Base-by-base conservation (phyloP, 2,329 filamentous ascomycete genomes). In the Chaetoscypha palmicola region DNA sequence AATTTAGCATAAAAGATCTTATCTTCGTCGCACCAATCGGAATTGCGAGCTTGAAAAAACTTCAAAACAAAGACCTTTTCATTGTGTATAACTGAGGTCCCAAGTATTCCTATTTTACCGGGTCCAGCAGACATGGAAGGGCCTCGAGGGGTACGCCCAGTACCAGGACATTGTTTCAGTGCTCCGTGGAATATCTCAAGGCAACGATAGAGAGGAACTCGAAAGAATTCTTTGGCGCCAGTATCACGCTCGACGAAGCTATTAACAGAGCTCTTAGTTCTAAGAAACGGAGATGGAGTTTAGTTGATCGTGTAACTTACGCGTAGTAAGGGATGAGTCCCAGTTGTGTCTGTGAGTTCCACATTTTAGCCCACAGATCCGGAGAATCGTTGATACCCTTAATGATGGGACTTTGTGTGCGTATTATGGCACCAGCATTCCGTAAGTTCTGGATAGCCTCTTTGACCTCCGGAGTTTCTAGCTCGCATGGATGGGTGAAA, bases 231-330 rank as follows among this genome's bases (percentile, higher is more conserved):
- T 7, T 32, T 20, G 8, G 45, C 45, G 12, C 45, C 45, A 19
- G 45, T 47, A 11, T 47, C 45, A 19, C 45, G 45, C 22, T 47
- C 45, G 3, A 47, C 24, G 16, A 47, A 47, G 35, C 45, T 46
- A 17, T n/a, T 3, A 34, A 14, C 16, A 24, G 14, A 16, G n/a
- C 2, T 28, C 3, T 14, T 14, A 14, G 7, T 23, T 34, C 32
- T 28, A 16, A 16, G 19, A 5, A 17, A 17, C 16, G 3, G n/a
- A 34, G 32, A 17, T 10, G 10, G n/a, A 4, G 9, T 7, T 33
- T 33, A 16, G 5, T 16, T 10, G n/a, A 19, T 10, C n/a, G 4
- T 20, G n/a, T 9, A 26, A 39, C 45, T 43, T 40, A 47, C 45
- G 40, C 39, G 45, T 47, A 47, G 20, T 47, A 47, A 8, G 45